Evolutionary conservation across 495 filamentous ascomycete genomes (phyloP).

Genomic region (Glutinoglossum americanum): DNA sequence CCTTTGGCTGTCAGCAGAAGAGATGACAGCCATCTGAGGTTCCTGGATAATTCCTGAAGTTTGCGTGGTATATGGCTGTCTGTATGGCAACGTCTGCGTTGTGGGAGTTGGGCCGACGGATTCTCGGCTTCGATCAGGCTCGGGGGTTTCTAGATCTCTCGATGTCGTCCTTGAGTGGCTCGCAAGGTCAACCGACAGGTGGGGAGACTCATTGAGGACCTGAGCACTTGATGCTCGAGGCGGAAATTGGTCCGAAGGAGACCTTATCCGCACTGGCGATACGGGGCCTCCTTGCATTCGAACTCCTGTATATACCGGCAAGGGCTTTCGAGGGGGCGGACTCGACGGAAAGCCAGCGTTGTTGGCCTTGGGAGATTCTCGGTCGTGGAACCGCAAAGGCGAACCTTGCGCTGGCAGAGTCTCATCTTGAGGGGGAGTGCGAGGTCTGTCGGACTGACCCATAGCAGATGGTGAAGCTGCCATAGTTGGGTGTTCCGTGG

Average conservation of each 20-base stretch:
- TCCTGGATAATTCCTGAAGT: neutral
- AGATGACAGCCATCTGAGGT: constrained; percentile 1
- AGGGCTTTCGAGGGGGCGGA: neutral
- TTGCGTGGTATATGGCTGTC: constrained; percentile 1
- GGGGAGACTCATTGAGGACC: neutral
- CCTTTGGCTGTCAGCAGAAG: neutral
- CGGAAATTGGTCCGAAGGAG: neutral
- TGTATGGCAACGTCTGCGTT: neutral
- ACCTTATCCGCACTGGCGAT: neutral
- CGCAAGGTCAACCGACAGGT: neutral
- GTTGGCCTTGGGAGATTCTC: neutral
- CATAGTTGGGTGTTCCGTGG: neutral
- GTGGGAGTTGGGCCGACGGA: neutral
- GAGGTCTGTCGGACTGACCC: neutral
- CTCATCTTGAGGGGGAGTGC: neutral
- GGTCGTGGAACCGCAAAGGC: neutral
- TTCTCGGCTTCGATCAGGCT: neutral
- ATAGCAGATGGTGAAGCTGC: neutral
- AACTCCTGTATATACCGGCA: neutral
- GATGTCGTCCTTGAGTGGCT: neutral
- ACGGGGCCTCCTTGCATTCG: neutral
- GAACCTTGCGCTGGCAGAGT: neutral
- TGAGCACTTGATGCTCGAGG: neutral
- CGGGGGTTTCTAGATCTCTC: neutral
- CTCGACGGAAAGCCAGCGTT: neutral